Conservation (phyloP, 495 filamentous ascomycete species). For the Lasiosphaeriaceae sp. region DNA sequence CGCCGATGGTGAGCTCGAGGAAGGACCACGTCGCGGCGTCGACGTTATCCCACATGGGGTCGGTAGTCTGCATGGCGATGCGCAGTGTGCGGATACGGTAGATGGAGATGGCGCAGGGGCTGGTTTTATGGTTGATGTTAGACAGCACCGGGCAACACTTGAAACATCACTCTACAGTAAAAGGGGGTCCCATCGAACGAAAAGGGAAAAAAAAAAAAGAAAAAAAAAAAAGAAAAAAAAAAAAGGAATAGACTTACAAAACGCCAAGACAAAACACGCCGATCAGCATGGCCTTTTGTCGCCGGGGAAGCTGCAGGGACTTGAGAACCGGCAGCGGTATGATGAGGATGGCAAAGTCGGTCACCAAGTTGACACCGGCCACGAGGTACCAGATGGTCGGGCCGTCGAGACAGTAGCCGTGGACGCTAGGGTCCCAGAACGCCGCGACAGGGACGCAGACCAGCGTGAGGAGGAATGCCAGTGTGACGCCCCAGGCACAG, state of each 20-base stretch:
- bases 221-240: neutral
- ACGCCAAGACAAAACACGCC: conserved; percentile 44
- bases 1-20: conserved; percentile 51
- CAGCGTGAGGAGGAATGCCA: conserved; percentile 24
- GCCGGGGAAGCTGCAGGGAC: conserved; percentile 32
- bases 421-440: conserved; percentile 30
- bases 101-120: conserved; percentile 27
- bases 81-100: conserved; percentile 37
- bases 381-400: conserved; percentile 37
- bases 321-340: conserved; percentile 27
- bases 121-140: too few species aligned
- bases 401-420: conserved; percentile 28
- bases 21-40: conserved; percentile 52
- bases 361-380: conserved; percentile 32
- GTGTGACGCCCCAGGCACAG: conserved; percentile 28
- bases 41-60: conserved; percentile 42
- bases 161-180: too few species aligned
- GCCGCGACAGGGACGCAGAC: conserved; percentile 31
- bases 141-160: too few species aligned
- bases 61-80: conserved; percentile 35
- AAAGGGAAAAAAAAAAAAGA: conserved; percentile 5
- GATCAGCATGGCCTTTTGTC: conserved; percentile 44
- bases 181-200: too few species aligned
- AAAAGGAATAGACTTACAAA: conserved; percentile 30
- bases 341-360: conserved; percentile 23